phyloP scores from a whole-genome alignment of 2,329 filamentous ascomycete genomes.

The Aspergillus nomiae region DNA sequence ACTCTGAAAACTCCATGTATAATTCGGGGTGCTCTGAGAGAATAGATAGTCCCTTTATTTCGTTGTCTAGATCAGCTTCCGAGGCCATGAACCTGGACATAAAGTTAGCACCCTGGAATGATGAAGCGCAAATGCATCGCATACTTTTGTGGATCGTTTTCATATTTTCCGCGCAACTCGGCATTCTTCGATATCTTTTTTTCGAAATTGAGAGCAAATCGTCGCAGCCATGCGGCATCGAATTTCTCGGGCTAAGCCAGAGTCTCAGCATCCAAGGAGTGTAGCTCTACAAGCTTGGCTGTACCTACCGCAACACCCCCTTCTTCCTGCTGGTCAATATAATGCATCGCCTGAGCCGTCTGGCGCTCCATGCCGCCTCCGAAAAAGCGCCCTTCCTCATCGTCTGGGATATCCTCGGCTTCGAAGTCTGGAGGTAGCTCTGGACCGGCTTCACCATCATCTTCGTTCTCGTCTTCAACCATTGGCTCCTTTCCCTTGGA shows the following conservation, averaged over 20 bases:
- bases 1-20: conserved; percentile 75
- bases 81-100: conserved; percentile 66
- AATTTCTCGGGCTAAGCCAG: conserved; percentile 66
- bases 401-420: conserved; percentile 64
- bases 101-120: conserved; percentile 19
- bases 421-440: conserved; percentile 60
- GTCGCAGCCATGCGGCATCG: conserved; percentile 80
- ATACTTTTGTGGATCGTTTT: conserved; percentile 73
- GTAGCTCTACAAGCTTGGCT: not conserved
- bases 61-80: conserved; percentile 86
- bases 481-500: conserved; percentile 47
- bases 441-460: conserved; percentile 54
- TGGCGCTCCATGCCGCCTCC: conserved; percentile 83
- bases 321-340: conserved; percentile 70
- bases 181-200: conserved; percentile 89
- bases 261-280: conserved; percentile 27
- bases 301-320: conserved; percentile 48
- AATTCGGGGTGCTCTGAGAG: conserved; percentile 83
- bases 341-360: conserved; percentile 83
- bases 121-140: conserved; percentile 11
- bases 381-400: conserved; percentile 94
- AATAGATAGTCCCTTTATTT: conserved; percentile 84
- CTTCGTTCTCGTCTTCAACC: conserved; percentile 51
- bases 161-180: conserved; percentile 82
- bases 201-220: conserved; percentile 80